Evolutionary conservation across 208 protist genomes (phyloP).

Genomic region (Trypanosoma conorhini): DNA sequence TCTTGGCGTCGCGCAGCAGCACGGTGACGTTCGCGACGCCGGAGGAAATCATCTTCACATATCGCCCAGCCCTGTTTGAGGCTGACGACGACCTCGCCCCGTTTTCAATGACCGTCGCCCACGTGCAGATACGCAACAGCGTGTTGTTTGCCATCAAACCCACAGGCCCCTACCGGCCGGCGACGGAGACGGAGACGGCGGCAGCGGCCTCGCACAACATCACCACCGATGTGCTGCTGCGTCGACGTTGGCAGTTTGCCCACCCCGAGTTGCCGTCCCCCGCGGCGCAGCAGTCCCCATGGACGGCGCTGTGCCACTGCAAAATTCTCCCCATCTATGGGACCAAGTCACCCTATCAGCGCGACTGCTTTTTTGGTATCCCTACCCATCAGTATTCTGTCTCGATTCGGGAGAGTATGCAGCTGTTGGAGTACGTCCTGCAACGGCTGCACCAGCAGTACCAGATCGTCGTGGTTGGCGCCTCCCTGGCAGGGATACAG

Average conservation of each 20-base stretch:
- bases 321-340: slow-evolving; percentile 79
- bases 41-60: slow-evolving; percentile 53
- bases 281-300: slow-evolving; percentile 37
- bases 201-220: slow-evolving; percentile 45
- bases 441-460: slow-evolving; percentile 87
- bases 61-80: slow-evolving; percentile 27
- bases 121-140: slow-evolving; percentile 74
- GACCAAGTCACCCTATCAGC: slow-evolving; percentile 66
- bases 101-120: slow-evolving; percentile 11
- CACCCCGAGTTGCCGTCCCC: slow-evolving; percentile 49
- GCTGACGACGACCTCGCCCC: background rate
- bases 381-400: slow-evolving; percentile 80
- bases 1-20: slow-evolving; percentile 66
- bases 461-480: slow-evolving; percentile 77
- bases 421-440: slow-evolving; percentile 75
- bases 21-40: slow-evolving; percentile 43
- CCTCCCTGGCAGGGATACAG: slow-evolving; percentile 23
- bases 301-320: slow-evolving; percentile 70
- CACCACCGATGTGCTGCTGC: slow-evolving; percentile 64
- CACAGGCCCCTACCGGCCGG: slow-evolving; percentile 46
- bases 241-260: slow-evolving; percentile 72
- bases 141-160: slow-evolving; percentile 79
- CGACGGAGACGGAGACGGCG: slow-evolving; percentile 24
- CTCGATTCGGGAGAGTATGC: slow-evolving; percentile 35
- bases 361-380: slow-evolving; percentile 73